phyloP scores from a whole-genome alignment of 176 grass and related monocot genomes.

The Leersia perrieri region DNA sequence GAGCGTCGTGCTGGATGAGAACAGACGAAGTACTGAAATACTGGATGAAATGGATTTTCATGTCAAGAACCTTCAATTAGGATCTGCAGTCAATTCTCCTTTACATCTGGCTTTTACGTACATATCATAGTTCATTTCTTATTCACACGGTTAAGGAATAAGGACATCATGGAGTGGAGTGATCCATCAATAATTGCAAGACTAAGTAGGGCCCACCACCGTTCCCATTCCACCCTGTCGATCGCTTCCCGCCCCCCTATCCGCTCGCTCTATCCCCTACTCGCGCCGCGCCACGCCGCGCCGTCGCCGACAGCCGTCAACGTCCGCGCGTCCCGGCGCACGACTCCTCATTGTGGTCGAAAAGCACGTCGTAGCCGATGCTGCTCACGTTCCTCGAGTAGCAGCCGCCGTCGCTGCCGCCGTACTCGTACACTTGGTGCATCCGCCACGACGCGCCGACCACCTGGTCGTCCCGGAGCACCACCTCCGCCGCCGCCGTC shows the following conservation, averaged over 20 bases:
- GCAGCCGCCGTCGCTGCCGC: slow-evolving; percentile 66
- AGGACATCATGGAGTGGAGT: slow-evolving; percentile 17
- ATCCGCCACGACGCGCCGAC: slow-evolving; percentile 57
- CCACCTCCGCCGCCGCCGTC: slow-evolving; percentile 61
- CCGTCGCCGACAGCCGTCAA: slow-evolving; percentile 30
- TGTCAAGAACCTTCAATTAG: not conserved
- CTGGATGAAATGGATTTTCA: not conserved
- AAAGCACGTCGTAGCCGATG: slow-evolving; percentile 64
- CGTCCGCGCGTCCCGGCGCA: slow-evolving; percentile 36
- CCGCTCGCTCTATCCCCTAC: not conserved
- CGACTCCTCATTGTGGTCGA: slow-evolving; percentile 51
- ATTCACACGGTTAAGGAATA: slow-evolving; percentile 32
- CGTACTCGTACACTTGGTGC: slow-evolving; percentile 76
- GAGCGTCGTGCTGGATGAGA: too few relatives aligned
- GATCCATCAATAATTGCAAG: slow-evolving; percentile 21
- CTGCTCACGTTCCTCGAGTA: slow-evolving; percentile 72
- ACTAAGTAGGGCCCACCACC: not conserved
- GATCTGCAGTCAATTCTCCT: not conserved
- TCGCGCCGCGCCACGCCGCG: not conserved
- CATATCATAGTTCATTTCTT: slow-evolving; percentile 40
- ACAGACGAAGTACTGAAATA: too few relatives aligned
- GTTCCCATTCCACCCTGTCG: slow-evolving; percentile 27
- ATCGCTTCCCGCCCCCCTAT: slow-evolving; percentile 25
- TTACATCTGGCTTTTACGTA: slow-evolving; percentile 18
- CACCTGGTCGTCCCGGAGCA: slow-evolving; percentile 70